These are phyloP conservation scores for Tetrapisispora fleetii DNA, from an alignment of 805 yeast genomes.

Conservation along the genomic window DNA sequence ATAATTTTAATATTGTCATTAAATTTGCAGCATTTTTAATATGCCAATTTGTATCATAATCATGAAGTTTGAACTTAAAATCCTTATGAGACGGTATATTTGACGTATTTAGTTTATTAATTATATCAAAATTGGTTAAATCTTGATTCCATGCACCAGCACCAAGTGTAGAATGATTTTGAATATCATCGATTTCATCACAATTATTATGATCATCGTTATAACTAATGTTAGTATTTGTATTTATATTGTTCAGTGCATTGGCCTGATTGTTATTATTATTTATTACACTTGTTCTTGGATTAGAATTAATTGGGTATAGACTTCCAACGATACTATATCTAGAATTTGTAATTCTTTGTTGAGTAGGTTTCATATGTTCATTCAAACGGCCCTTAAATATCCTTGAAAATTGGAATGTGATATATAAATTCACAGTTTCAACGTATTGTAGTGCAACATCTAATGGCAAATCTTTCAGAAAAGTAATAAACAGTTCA, in stretches of 20 bases:
- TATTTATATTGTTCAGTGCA: background rate
- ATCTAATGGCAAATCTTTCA: slow-evolving; percentile 22
- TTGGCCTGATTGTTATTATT: background rate
- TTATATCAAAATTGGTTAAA: background rate
- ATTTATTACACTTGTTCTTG: background rate
- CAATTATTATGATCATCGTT: background rate
- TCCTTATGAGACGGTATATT: background rate
- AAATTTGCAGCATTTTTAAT: slow-evolving; percentile 55
- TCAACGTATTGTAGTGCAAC: slow-evolving; percentile 50
- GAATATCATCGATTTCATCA: background rate
- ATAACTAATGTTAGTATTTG: background rate
- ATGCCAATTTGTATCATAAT: slow-evolving; percentile 77
- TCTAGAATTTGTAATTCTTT: background rate
- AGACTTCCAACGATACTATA: background rate
- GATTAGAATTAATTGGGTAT: background rate
- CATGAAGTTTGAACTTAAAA: slow-evolving; percentile 26
- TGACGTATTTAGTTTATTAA: background rate
- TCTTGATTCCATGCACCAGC: background rate
- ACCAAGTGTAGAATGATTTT: background rate
- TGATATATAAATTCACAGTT: slow-evolving; percentile 62
- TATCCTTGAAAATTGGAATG: slow-evolving; percentile 59
- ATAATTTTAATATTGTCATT: slow-evolving; percentile 44
- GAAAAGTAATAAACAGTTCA: slow-evolving; percentile 3
- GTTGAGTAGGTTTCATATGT: background rate
- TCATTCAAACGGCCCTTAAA: slow-evolving; percentile 12